These are phyloP conservation scores for Arthroderma uncinatum DNA, from an alignment of 2,329 filamentous ascomycete genomes.

Conservation along the genomic window DNA sequence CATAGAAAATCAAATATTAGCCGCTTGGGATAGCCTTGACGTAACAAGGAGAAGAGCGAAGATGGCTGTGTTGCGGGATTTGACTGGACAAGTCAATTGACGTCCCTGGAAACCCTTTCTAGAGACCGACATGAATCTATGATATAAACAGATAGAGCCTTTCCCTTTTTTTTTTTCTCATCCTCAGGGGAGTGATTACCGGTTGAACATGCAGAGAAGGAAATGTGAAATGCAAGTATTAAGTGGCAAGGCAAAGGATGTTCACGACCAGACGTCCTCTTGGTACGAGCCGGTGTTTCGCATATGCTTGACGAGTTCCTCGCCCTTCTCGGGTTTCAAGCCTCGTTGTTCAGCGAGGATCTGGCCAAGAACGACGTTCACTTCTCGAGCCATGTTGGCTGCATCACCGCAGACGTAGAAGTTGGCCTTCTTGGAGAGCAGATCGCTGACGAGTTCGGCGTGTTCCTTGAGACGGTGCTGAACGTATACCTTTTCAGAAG, in stretches of 20 bases:
- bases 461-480: constrained; percentile 83
- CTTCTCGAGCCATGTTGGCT: constrained; percentile 90
- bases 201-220: no score
- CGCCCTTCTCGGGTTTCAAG: constrained; percentile 72
- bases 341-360: constrained; percentile 78
- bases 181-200: no score
- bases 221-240: background rate
- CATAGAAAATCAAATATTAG: background rate
- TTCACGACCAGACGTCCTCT: constrained; percentile 59
- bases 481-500: constrained; percentile 83
- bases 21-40: constrained; percentile 5
- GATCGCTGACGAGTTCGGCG: constrained; percentile 72
- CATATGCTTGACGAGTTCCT: constrained; percentile 97
- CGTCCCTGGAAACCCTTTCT: no score
- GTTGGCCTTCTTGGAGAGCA: constrained; percentile 74
- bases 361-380: constrained; percentile 74
- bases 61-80: no score
- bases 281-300: constrained; percentile 91
- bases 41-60: constrained; percentile 11
- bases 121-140: no score
- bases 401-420: constrained; percentile 98
- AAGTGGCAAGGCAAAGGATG: constrained; percentile 11
- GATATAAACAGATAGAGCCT: no score
- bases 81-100: no score
- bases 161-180: no score